Evolutionary conservation across 495 filamentous ascomycete species (phyloP).

Genomic region (Venustampulla echinocandica): DNA sequence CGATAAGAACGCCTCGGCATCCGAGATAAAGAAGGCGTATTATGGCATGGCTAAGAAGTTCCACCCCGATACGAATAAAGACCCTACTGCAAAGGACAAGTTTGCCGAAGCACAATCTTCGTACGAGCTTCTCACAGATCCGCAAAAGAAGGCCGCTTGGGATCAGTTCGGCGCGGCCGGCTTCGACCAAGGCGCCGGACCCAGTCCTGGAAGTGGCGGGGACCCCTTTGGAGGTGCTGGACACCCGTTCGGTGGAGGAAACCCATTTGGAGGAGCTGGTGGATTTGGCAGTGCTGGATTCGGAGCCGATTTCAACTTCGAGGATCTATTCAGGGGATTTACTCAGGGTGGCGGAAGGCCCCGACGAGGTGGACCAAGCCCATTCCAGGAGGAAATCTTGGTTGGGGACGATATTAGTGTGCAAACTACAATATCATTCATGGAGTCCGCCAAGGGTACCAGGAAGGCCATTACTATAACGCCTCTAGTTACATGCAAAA

Average conservation of each 20-base stretch:
- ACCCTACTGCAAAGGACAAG: slow-evolving; percentile 80
- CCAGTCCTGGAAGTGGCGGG: slow-evolving; percentile 42
- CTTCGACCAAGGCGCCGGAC: slow-evolving; percentile 66
- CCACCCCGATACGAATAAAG: slow-evolving; percentile 97
- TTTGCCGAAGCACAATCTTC: slow-evolving; percentile 86
- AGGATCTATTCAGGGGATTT: slow-evolving; percentile 89
- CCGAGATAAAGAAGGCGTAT: slow-evolving; percentile 97
- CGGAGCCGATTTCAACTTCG: slow-evolving; percentile 78
- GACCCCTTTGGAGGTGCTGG: slow-evolving; percentile 57
- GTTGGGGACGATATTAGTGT: slow-evolving; percentile 93
- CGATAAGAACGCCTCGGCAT: slow-evolving; percentile 61
- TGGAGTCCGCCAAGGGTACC: slow-evolving; percentile 89
- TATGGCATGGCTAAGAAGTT: slow-evolving; percentile 97
- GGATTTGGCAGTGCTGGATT: slow-evolving; percentile 52
- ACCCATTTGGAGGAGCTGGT: slow-evolving; percentile 30
- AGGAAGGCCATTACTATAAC: slow-evolving; percentile 69
- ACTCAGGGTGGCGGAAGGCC: slow-evolving; percentile 46
- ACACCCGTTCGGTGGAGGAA: slow-evolving; percentile 41
- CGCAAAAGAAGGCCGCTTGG: slow-evolving; percentile 83
- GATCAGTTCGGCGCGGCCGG: slow-evolving; percentile 83
- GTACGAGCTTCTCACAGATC: slow-evolving; percentile 85
- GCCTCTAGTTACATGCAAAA: slow-evolving; percentile 68
- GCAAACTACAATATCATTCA: slow-evolving; percentile 83
- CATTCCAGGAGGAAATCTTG: slow-evolving; percentile 63
- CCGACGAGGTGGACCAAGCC: slow-evolving; percentile 40